Evolutionary conservation across 2,329 filamentous ascomycete genomes (phyloP).

Genomic region (Venturiaceae sp.): DNA sequence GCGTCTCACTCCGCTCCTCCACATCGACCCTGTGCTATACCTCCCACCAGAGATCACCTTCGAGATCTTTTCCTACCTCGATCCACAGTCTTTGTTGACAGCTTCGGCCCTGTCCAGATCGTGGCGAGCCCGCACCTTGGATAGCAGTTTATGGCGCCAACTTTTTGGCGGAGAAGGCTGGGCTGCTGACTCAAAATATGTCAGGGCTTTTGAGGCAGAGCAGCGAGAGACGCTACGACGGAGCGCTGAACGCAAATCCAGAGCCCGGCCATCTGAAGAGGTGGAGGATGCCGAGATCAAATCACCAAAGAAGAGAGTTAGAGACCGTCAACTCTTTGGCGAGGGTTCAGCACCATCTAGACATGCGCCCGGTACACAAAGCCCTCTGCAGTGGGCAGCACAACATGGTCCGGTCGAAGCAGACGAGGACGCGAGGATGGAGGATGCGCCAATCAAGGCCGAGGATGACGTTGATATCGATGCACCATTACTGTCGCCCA

Average conservation of each 20-base stretch:
- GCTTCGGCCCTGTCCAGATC: constrained; percentile 69
- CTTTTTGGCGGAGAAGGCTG: constrained; percentile 82
- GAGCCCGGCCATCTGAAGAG: constrained; percentile 32
- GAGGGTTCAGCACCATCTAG: constrained; percentile 7
- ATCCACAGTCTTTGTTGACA: constrained; percentile 67
- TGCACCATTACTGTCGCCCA: constrained; percentile 9
- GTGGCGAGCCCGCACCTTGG: constrained; percentile 74
- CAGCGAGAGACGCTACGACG: constrained; percentile 9
- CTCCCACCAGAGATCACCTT: constrained; percentile 87
- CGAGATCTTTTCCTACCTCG: constrained; percentile 78
- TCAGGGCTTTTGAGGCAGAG: constrained; percentile 55
- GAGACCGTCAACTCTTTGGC: constrained; percentile 1
- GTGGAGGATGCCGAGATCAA: constrained; percentile 10
- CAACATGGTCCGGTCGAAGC: constrained; percentile 39
- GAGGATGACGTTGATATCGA: constrained; percentile 10
- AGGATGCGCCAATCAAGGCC: constrained; percentile 19
- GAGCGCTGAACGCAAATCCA: constrained; percentile 38
- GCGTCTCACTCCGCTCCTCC: constrained; percentile 69
- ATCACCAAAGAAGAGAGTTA: constrained; percentile 8
- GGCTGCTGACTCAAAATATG: constrained; percentile 56
- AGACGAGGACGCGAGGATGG: constrained; percentile 28
- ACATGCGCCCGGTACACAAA: constrained; percentile 13
- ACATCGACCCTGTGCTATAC: constrained; percentile 82
- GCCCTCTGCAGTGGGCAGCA: constrained; percentile 27
- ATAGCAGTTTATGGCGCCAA: constrained; percentile 77